These are phyloP conservation scores for Phytophthora brassicae DNA, from an alignment of 352 stramenopile species.

Conservation along the genomic window DNA sequence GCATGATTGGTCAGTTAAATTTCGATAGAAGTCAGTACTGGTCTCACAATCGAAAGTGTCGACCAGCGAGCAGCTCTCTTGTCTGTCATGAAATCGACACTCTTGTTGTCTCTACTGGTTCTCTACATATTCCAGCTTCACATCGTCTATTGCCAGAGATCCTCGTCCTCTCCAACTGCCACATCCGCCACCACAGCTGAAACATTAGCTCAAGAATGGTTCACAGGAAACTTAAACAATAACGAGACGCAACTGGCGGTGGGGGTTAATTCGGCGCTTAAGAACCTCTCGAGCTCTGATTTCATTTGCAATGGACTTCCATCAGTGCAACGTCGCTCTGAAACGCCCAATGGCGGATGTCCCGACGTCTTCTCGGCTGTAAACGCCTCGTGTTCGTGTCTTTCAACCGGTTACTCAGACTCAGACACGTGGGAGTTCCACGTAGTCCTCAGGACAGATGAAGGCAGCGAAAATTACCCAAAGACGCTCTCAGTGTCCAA, in stretches of 20 bases:
- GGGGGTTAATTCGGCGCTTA: slow-evolving; percentile 30
- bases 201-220: slow-evolving; percentile 30
- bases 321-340: slow-evolving; percentile 22
- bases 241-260: slow-evolving; percentile 36
- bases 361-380: slow-evolving; percentile 28
- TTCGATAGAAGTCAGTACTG: background rate
- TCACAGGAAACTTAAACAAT: slow-evolving; percentile 31
- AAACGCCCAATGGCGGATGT: slow-evolving; percentile 32
- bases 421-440: slow-evolving; percentile 30
- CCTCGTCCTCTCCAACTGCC: slow-evolving; percentile 9
- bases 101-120: background rate
- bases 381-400: slow-evolving; percentile 34
- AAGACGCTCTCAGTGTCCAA: slow-evolving; percentile 17
- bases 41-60: slow-evolving; percentile 5
- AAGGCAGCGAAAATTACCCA: slow-evolving; percentile 22
- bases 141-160: slow-evolving; percentile 9
- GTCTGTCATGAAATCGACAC: slow-evolving; percentile 13
- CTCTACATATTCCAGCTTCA: background rate
- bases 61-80: background rate
- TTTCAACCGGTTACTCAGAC: slow-evolving; percentile 20
- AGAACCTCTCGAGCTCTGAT: slow-evolving; percentile 24
- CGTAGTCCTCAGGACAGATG: slow-evolving; percentile 16
- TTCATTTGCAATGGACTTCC: slow-evolving; percentile 28
- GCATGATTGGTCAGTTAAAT: background rate
- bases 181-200: slow-evolving; percentile 15